Conservation (phyloP, 2,329 filamentous ascomycete genomes). For the Fusarium aywerte region DNA sequence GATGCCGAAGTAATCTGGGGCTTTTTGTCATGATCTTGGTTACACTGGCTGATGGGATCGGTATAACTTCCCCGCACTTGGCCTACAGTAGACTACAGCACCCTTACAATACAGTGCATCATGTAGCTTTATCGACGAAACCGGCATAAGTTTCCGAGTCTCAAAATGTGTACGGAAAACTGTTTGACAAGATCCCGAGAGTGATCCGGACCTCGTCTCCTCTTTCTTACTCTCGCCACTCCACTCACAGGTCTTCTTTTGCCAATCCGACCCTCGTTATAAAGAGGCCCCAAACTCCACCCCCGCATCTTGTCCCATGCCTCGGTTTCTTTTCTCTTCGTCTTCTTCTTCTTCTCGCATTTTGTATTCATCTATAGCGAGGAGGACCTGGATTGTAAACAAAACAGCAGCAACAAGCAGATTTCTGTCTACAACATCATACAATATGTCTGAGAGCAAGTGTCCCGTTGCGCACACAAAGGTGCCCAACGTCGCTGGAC, state of each 20-base stretch:
- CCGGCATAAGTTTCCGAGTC: conserved; percentile 32
- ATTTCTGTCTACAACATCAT: conserved; percentile 6
- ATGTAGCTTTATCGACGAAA: conserved; percentile 25
- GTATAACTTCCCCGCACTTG: conserved; percentile 40
- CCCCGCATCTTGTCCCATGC: conserved; percentile 32
- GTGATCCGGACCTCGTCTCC: conserved; percentile 18
- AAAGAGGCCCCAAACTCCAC: conserved; percentile 24
- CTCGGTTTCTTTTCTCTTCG: conserved; percentile 23
- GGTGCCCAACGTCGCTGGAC: conserved; percentile 31
- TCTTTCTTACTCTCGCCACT: conserved; percentile 5
- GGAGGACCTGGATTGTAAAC: conserved; percentile 20
- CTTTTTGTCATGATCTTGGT: neutral
- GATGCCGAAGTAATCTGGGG: conserved; percentile 11
- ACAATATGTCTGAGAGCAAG: conserved; percentile 33
- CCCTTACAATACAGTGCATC: conserved; percentile 26
- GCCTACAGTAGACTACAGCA: too few species aligned
- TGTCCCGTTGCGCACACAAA: conserved; percentile 29
- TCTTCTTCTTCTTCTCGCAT: conserved; percentile 18
- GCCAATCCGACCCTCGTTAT: conserved; percentile 28
- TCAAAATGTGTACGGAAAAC: neutral
- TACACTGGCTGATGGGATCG: conserved; percentile 11
- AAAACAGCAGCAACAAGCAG: neutral
- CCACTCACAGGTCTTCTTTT: conserved; percentile 23
- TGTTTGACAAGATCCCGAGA: conserved; percentile 31
- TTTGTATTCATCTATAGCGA: conserved; percentile 22